Evolutionary conservation across 805 yeast genomes (phyloP), one percentile per base, ranked within the genome.

Genomic region (Wickerhamomyces alni): DNA sequence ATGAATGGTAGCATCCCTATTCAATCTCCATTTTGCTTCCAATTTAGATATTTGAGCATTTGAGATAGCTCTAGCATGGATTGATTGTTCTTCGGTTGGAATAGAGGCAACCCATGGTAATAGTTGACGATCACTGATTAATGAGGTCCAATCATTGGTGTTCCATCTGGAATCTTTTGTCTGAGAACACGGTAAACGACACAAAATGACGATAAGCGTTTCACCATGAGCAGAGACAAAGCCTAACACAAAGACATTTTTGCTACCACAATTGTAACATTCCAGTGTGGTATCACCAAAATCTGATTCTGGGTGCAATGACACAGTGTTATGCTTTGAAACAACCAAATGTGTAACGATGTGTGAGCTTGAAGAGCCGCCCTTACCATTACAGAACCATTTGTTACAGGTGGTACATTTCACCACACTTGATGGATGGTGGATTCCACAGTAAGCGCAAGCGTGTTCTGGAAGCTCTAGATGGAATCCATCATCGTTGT

Each of bases 181-280:
- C 54, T 80, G 88, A 1, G 95, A 81, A 61, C 97, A 89, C 1
- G 96, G 96, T 39, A 86, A 67, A 40, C 97, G 77, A 62, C 97
- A 89, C 35, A 89, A 61, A 32, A 88, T 72, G 5, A 89, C 95
- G 43, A 89, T 89, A 29, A 87, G 88, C 5, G 88, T 80, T 48
- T 87, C 94, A 42, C 80, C 75, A 54, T 85, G 86, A 4, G 96
- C 96, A 19, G 88, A 74, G 13, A 89, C 93, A 60, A 82, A 87
- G 0, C 97, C 97, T 29, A 89, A 65, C 19, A 81, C 69, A 50
- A 89, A 89, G 3, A 80, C 83, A 51, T 89, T 89, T 43, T 70
- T 77, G 55, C 74, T 76, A 24, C 96, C 96, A 66, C 97, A 89
- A 54, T 80, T 82, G 63, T 88, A 89, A 64, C 97, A 89, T 59